phyloP scores from a whole-genome alignment of 2,329 filamentous ascomycete genomes.

The Curvularia spicifera region DNA sequence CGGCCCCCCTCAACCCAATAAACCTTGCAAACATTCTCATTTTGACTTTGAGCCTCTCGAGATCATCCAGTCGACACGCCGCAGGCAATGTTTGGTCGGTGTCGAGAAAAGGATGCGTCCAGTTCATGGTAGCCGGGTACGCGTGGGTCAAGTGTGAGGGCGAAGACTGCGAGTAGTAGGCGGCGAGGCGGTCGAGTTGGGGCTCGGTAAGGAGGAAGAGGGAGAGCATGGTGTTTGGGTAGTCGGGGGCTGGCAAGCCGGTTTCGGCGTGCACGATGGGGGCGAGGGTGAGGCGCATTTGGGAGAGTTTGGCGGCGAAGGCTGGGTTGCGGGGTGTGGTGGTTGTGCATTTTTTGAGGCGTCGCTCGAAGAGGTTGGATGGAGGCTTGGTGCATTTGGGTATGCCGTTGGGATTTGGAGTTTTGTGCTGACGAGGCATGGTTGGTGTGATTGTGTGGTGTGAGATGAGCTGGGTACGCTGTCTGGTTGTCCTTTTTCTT shows the following conservation, averaged over 20 bases:
- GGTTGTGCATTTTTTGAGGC: constrained; percentile 6
- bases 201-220: constrained; percentile 76
- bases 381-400: constrained; percentile 19
- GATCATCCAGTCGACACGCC: constrained; percentile 41
- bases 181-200: constrained; percentile 72
- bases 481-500: constrained; percentile 1
- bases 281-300: constrained; percentile 70
- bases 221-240: constrained; percentile 70
- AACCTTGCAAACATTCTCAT: constrained; percentile 74
- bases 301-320: constrained; percentile 66
- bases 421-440: not conserved
- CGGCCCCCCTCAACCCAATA: constrained; percentile 71
- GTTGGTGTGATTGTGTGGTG: not conserved
- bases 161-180: constrained; percentile 75
- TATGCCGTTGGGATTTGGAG: constrained; percentile 23
- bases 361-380: constrained; percentile 19
- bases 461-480: constrained; percentile 12
- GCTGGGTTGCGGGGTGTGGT: constrained; percentile 46
- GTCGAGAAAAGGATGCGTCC: constrained; percentile 57
- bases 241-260: constrained; percentile 68
- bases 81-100: constrained; percentile 23
- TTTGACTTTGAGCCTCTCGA: constrained; percentile 60
- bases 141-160: constrained; percentile 56
- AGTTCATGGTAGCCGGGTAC: constrained; percentile 73
- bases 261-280: constrained; percentile 68